Evolutionary conservation across 2,329 filamentous ascomycete genomes (phyloP), one percentile per base, ranked within the genome.

Genomic region (Aureobasidium musti): DNA sequence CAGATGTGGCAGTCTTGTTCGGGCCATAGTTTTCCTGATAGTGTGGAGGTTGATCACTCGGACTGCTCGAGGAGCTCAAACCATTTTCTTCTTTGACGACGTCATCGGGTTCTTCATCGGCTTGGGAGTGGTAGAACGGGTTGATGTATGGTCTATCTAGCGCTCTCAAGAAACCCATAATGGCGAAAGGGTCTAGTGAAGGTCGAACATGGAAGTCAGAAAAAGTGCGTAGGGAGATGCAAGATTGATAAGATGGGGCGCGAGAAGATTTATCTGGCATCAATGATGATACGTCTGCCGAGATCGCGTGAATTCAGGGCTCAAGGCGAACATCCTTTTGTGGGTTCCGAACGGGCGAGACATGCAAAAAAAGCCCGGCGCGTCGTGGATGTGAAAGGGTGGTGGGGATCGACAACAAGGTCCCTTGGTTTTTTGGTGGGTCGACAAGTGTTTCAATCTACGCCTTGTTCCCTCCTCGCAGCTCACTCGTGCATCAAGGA

Each of bases 21-120:
- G 76, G 73, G 28, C 76, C 73, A 50, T 69, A 68, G 17, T 71
- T 73, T 65, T 33, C 28, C 10, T 52, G 49, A n/a, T n/a, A 53
- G 30, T 53, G 23, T 5, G 67, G 65, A n/a, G 72, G 70, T 28
- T 65, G 63, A 56, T 69, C 66, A 63, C 52, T 68, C 52, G 69
- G 68, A 21, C 66, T 71, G 65, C 37, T 71, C 69, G 26, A 68
- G 68, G 45, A 49, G 19, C 30, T 56, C 66, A 28, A 53, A 21
- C 35, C 50, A 13, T 28, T 37, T 47, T 65, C 61, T 37, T 65
- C 61, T 5, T 54, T 49, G 50, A 56, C 49, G 50, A 65, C 28
- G 57, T 49, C 57, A 53, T 67, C 64, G 56, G 54, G 49, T 26
- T 67, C 67, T 50, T 64, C 67, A 28, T 64, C 56, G 1, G 43